These are phyloP conservation scores for Phytophthora idaei DNA, from an alignment of 352 stramenopile genomes.

Conservation along the genomic window DNA sequence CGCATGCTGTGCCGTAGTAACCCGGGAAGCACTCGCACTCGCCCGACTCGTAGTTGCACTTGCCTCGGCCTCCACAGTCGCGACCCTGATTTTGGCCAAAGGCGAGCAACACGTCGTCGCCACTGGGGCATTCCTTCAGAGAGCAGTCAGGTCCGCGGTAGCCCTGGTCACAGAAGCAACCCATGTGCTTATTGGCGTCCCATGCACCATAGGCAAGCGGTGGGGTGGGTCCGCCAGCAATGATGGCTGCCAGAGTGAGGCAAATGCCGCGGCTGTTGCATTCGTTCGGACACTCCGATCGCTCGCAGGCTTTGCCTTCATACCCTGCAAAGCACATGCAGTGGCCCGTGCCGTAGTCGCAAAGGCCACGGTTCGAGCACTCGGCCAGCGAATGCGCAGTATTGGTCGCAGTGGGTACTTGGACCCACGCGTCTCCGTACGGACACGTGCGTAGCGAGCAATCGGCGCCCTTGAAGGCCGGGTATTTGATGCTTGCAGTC, in stretches of 20 bases:
- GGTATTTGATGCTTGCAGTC: slow-evolving; percentile 34
- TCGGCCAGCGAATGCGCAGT: slow-evolving; percentile 80
- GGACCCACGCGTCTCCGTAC: slow-evolving; percentile 70
- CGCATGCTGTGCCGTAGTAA: slow-evolving; percentile 95
- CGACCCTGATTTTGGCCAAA: slow-evolving; percentile 77
- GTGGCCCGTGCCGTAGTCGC: slow-evolving; percentile 89
- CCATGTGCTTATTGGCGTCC: slow-evolving; percentile 94
- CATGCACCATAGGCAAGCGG: slow-evolving; percentile 69
- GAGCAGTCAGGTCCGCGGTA: slow-evolving; percentile 96
- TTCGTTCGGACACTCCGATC: slow-evolving; percentile 94
- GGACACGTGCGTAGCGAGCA: slow-evolving; percentile 84
- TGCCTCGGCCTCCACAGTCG: slow-evolving; percentile 94
- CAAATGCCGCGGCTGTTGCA: slow-evolving; percentile 95
- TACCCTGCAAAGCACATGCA: slow-evolving; percentile 93
- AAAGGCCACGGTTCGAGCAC: slow-evolving; percentile 95
- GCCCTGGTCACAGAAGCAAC: slow-evolving; percentile 94
- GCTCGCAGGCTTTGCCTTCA: slow-evolving; percentile 91
- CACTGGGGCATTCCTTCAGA: slow-evolving; percentile 94
- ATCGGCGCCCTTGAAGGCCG: slow-evolving; percentile 75
- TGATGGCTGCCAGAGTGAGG: slow-evolving; percentile 90
- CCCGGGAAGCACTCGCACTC: slow-evolving; percentile 94
- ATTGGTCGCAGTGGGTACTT: slow-evolving; percentile 65
- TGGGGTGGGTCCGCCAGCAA: slow-evolving; percentile 22
- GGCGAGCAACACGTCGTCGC: slow-evolving; percentile 89
- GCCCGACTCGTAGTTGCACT: slow-evolving; percentile 94